Base-by-base conservation (phyloP, 257 asterid genomes). In the Apocynum venetum region DNA sequence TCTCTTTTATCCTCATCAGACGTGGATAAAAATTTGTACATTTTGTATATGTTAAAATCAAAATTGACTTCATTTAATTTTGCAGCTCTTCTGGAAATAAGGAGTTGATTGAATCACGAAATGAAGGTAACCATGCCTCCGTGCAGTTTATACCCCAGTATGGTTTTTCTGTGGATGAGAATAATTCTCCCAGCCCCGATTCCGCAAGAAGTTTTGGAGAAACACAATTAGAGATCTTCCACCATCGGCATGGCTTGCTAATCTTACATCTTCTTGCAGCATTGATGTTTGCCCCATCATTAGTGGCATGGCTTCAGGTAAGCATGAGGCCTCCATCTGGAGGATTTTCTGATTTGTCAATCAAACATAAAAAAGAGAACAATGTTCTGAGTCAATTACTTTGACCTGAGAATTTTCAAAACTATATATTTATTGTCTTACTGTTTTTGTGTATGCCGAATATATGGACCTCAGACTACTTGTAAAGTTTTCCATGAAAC, bases 251-350 rank as follows among this genome's bases (percentile, higher is more conserved):
- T 82, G 99, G 98, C 59, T 82, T 95, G 85, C 93, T 95, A 60
- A 79, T 89, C 70, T 83, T 95, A 69, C 98, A 93, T 87, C 82
- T 95, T 81, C 90, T 95, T 51, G 96, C 97, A 63, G 85, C 89
- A 61, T 81, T 86, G 55, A 91, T 89, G 93, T 95, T 95, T 84
- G 86, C 86, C 78, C 99, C 99, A 67, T 95, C 99, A 49, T 85
- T 95, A 65, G 85, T 85, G 72, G 97, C 97, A 48, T 91, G 98
- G 99, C 73, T 92, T 78, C 98, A 92, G 97, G 98, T 94, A 86
- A 46, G 71, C 49, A 52, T 19, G 25, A 44, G 31, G 7, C 46
- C n/a, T 71, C 51, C 71, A 60, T 49, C 59, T 64, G 9, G 57
- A 6, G 59, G 51, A 48, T 71, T 80, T 19, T 38, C 43, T 25